Evolutionary conservation across 495 filamentous ascomycete species (phyloP), one percentile per base, ranked within the genome.

Genomic region (Neurospora sp.): DNA sequence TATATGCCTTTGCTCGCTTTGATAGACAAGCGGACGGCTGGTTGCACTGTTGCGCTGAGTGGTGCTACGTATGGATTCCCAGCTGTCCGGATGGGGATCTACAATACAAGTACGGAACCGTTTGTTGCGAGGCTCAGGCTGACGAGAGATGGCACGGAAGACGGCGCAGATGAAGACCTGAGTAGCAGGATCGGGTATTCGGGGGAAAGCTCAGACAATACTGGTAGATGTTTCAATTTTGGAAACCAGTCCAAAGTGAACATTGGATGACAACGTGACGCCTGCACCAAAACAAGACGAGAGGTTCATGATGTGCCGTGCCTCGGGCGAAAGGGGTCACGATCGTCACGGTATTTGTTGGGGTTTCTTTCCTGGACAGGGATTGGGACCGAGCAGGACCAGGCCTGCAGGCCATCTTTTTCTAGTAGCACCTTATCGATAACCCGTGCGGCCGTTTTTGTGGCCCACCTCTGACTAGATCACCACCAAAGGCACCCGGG

Each of bases 401-500:
- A 54, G 46, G 46, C 46, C 20, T 27, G 20, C 11, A 54, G 20
- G 46, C 20, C 46, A 59, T 59, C 23, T 23, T 59, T 11, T 59
- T 59, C 4, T 31, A 6, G 48, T 59, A 37, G 27, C 37, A 39
- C 48, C 73, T 76, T 77, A 77, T 77, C 76, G 76, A 77, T 77
- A 77, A 73, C 27, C 59, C 70, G 31, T 23, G 59, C 46, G 69
- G 46, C 66, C 62, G 69, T 41, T 35, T 73, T 74, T 70, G 38
- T 42, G 73, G 69, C 72, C 71, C 71, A 72, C 39, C 39, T 70
- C 75, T 74, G 38, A 70, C 70, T 44, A 54, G 35, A 71, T 70
- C 54, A 39, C 40, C 37, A 27, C 71, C 62, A 46, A 72, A 76
- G 74, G 70, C 71, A 73, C 74, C 75, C 80, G 78, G 80, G 79